Evolutionary conservation across 164 flowering plant species (phyloP), one percentile per base, ranked within the genome.

Genomic region (Macadamia integrifolia): DNA sequence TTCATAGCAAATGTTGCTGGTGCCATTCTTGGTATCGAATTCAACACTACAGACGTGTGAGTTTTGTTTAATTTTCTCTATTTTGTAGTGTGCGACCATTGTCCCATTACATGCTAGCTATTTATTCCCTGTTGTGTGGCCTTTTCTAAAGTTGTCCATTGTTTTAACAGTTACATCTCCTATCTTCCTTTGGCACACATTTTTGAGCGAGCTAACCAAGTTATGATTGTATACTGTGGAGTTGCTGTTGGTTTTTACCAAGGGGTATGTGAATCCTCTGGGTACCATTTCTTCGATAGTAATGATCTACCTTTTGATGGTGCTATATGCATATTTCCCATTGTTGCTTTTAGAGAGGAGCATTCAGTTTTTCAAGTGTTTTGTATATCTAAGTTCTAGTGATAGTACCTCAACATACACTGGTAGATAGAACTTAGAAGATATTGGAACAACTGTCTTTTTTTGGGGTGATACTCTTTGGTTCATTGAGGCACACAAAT

Each of bases 171-270:
- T 60, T 89, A 84, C 74, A 90, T 92, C 77, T 94, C 99, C 29
- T 94, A 94, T 83, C 94, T 94, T 76, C 99, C 98, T 17, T 74
- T 94, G 87, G 99, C 99, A 30, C 99, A 94, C 85, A 94, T 94
- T 59, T 94, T 83, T 71, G 99, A 94, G 78, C 79, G 99, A 66
- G 86, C 78, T 60, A 94, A 89, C 81, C 95, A 90, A 71, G 72
- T 92, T 65, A 29, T 76, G 76, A 40, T 60, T 10, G 88, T 64
- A 3, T 84, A 92, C 76, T 81, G 11, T 80, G 99, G 99, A 40
- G 83, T 72, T 80, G 97, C 99, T 29, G 77, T 88, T 78, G 99
- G 99, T 66, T 94, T 94, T 80, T 94, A 90, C 77, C 99, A 94
- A 65, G 99, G 99, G 85, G 99, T 94, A 86, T 69, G 79, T 6